Base-by-base conservation (phyloP, 805 yeast genomes). In the Wickerhamomyces ciferrii region DNA sequence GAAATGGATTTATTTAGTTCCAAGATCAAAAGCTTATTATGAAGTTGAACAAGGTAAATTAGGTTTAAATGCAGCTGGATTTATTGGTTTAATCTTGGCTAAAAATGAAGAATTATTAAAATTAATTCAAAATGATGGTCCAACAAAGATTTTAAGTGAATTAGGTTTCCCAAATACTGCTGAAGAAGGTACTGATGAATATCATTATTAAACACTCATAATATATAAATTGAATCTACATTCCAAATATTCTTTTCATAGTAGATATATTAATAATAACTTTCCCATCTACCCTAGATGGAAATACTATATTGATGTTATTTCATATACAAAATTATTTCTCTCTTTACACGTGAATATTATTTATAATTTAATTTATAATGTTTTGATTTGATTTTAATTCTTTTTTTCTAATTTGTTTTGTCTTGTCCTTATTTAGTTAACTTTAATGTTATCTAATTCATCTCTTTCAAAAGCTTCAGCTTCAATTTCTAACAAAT, bases 401-500 rank as follows among this genome's bases (percentile, higher is more conserved):
- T 34, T 17, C 4, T 34, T 17, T 34, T 6, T 5, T 11, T 19
- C 19, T 18, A 7, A 35, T 9, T 35, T 18, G 24, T 5, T 19
- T 11, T 15, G 10, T 24, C 27, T 6, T 24, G 6, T 7, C 10
- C 27, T 10, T 7, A 14, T 31, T 13, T 31, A 31, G 35, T 31
- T 31, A 37, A 37, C 39, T 47, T 60, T 71, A 56, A 88, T 75
- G 77, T 87, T 85, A 77, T 94, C 96, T 63, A 94, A 81, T 63
- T 84, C 94, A 52, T 77, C 83, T 72, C 84, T 89, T 76, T 94
- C 99, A 53, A 78, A 75, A 43, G 83, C 84, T 70, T 88, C 97
- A 60, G 87, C 88, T 75, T 94, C 98, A 51, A 92, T 95, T 76
- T 94, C 97, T 63, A 91, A 78, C 52, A 94, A 74, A 74, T 86